Evolutionary conservation across 1,284 basidiomycete species (phyloP).

Genomic region (Termitomyces sp.): DNA sequence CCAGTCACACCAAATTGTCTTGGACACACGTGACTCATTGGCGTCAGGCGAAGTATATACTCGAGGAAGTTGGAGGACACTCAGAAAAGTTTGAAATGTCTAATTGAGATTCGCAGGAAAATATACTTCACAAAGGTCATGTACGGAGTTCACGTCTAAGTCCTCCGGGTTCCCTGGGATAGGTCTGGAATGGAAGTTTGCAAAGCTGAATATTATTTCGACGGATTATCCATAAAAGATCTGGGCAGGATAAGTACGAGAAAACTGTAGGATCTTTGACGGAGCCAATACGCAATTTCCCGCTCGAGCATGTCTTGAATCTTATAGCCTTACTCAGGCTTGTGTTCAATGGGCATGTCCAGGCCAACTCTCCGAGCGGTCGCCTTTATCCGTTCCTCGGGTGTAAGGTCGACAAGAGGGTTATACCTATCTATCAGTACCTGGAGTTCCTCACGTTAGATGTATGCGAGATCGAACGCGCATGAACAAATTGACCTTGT

Average conservation of each 20-base stretch:
- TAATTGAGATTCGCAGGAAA: too few relatives aligned
- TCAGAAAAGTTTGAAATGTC: too few relatives aligned
- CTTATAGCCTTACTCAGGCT: slow-evolving; percentile 14
- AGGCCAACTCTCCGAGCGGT: slow-evolving; percentile 86
- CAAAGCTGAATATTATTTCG: not conserved
- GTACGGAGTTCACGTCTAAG: too few relatives aligned
- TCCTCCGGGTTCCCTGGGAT: too few relatives aligned
- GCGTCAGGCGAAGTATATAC: too few relatives aligned
- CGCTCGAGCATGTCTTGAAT: not conserved
- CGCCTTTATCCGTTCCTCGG: slow-evolving; percentile 75
- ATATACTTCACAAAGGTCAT: too few relatives aligned
- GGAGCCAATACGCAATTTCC: not conserved
- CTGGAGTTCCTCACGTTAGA: slow-evolving; percentile 31
- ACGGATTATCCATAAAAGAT: not conserved
- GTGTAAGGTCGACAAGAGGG: slow-evolving; percentile 73
- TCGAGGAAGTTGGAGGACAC: too few relatives aligned
- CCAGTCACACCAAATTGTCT: too few relatives aligned
- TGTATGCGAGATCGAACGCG: not conserved
- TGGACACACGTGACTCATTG: too few relatives aligned
- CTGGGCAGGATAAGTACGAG: not conserved
- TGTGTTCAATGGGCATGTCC: slow-evolving; percentile 50
- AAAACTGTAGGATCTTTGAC: not conserved
- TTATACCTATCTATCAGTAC: slow-evolving; percentile 80
- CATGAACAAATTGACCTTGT: slow-evolving; percentile 35
- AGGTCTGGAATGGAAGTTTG: too few relatives aligned